Evolutionary conservation across 257 asterid species (phyloP).

Genomic region (Parsonsia alboflavescens): DNA sequence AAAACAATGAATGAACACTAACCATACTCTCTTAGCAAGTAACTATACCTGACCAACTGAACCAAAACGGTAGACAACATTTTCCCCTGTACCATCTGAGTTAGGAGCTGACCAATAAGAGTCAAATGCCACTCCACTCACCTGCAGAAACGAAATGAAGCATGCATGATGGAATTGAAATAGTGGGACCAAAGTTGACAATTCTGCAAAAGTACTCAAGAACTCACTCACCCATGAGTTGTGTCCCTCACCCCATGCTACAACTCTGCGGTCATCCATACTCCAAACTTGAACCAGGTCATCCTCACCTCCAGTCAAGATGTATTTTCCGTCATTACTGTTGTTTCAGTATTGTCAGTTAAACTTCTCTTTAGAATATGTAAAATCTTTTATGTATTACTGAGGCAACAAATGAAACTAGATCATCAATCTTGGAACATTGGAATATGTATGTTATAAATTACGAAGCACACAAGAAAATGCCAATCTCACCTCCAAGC

Average conservation of each 20-base stretch:
- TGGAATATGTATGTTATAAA: not conserved
- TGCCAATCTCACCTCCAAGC: slow-evolving; percentile 77
- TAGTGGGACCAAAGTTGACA: slow-evolving; percentile 9
- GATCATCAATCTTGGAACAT: slow-evolving; percentile 10
- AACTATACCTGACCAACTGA: slow-evolving; percentile 92
- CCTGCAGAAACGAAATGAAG: slow-evolving; percentile 48
- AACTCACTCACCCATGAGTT: slow-evolving; percentile 96
- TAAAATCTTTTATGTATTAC: slow-evolving; percentile 1
- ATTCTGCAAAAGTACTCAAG: not conserved
- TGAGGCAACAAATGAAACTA: not conserved
- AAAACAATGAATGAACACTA: not conserved
- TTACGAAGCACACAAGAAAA: slow-evolving; percentile 7
- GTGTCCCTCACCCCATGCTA: slow-evolving; percentile 99
- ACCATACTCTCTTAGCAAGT: not conserved
- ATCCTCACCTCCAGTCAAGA: slow-evolving; percentile 98
- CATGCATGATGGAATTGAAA: slow-evolving; percentile 18
- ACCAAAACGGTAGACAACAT: slow-evolving; percentile 87
- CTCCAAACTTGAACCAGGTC: slow-evolving; percentile 99
- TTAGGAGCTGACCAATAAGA: slow-evolving; percentile 89
- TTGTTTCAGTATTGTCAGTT: slow-evolving; percentile 43
- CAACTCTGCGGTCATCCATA: slow-evolving; percentile 92
- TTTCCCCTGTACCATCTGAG: slow-evolving; percentile 81
- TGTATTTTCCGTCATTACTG: slow-evolving; percentile 96
- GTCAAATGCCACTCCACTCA: slow-evolving; percentile 97
- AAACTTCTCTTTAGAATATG: slow-evolving; percentile 24